These are phyloP conservation scores for Raffaelea deltoideospora DNA, from an alignment of 2,329 filamentous ascomycete genomes.

Conservation along the genomic window DNA sequence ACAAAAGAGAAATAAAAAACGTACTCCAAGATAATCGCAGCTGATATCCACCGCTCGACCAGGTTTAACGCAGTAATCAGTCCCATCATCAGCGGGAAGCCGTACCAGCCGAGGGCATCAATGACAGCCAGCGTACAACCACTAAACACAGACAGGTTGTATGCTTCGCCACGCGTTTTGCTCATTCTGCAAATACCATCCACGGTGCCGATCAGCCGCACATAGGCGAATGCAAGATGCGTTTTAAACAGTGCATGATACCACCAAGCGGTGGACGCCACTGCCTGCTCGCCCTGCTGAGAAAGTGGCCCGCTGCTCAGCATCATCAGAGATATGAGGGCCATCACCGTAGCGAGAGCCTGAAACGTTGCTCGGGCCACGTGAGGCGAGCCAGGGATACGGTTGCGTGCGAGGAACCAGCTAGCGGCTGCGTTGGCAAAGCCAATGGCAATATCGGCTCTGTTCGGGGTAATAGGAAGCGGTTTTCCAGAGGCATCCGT, in stretches of 20 bases:
- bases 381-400: background rate
- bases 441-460: background rate
- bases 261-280: background rate
- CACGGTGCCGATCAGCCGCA: background rate
- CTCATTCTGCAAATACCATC: background rate
- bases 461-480: too few relatives aligned
- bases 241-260: background rate
- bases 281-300: too few relatives aligned
- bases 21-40: background rate
- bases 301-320: too few relatives aligned
- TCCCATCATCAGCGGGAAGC: background rate
- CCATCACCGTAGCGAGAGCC: background rate
- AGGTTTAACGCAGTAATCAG: background rate
- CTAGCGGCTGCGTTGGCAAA: background rate
- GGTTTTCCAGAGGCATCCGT: too few relatives aligned
- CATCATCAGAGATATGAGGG: too few relatives aligned
- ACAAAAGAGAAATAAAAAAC: too few relatives aligned
- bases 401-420: conserved; percentile 1
- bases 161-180: background rate
- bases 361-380: conserved; percentile 1
- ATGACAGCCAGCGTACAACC: background rate
- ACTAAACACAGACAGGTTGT: background rate
- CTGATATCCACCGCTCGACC: background rate
- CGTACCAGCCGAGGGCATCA: background rate
- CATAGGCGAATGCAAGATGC: background rate